phyloP scores from a whole-genome alignment of 768 basidiomycete species.

The Rhodotorula toruloides region DNA sequence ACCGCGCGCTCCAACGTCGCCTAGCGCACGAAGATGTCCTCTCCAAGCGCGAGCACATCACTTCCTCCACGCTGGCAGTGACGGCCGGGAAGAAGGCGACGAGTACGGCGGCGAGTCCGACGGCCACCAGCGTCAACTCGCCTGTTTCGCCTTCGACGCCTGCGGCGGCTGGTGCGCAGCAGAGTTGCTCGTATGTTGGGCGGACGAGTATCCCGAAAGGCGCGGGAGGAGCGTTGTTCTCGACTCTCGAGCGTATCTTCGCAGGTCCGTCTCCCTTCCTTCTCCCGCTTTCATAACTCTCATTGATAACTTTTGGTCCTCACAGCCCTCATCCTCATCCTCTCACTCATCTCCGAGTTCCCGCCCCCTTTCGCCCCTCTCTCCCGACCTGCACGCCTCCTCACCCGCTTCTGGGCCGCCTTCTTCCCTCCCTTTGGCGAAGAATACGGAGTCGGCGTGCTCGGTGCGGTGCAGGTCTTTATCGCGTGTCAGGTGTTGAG shows the following conservation, averaged over 20 bases:
- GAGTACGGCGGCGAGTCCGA: background rate
- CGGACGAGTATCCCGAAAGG: constrained; percentile 24
- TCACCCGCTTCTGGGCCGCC: constrained; percentile 21
- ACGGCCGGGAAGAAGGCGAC: background rate
- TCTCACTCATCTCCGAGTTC: constrained; percentile 26
- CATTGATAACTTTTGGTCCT: background rate
- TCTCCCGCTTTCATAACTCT: background rate
- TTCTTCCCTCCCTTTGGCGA: constrained; percentile 29
- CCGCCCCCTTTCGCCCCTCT: constrained; percentile 7
- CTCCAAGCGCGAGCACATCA: background rate
- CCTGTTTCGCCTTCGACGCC: too few species aligned
- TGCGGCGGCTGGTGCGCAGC: rapidly evolving
- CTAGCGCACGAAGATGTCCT: background rate
- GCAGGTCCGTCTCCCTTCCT: constrained; percentile 7
- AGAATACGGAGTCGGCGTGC: constrained; percentile 25
- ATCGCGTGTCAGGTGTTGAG: constrained; percentile 12
- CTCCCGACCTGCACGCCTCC: background rate
- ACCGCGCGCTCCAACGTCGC: background rate
- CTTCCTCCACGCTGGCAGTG: background rate
- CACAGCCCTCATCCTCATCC: constrained; percentile 20
- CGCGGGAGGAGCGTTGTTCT: constrained; percentile 28
- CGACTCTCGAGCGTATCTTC: constrained; percentile 31
- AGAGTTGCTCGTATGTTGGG: constrained; percentile 14
- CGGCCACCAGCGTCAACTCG: background rate
- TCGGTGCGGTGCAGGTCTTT: constrained; percentile 26